Base-by-base conservation (phyloP, 441 rosid genomes). In the Monsonia emarginata region DNA sequence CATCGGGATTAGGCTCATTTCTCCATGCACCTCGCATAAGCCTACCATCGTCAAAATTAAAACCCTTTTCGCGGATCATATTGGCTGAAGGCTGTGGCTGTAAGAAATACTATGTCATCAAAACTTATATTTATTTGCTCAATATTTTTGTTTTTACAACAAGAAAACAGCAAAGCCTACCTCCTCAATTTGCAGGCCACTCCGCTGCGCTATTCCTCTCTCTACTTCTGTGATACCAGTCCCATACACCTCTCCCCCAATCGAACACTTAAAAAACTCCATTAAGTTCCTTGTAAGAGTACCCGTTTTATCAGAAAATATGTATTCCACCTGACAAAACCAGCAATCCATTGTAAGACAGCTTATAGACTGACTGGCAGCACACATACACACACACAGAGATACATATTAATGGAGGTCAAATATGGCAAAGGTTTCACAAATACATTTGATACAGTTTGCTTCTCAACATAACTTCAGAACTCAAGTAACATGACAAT, bases 231-330 rank as follows among this genome's bases (percentile, higher is more conserved):
- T 95, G 75, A 87, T 36, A 68, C 99, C 99, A 71, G 89, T 79
- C 73, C 99, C 99, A 77, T 95, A 95, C 62, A 83, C 79, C 82
- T 85, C 95, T 72, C 97, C 99, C 69, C 96, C 99, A 84, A 95
- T 90, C 18, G 99, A 90, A 74, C 99, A 91, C 82, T 95, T 95
- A 74, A 95, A 95, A 76, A 95, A 91, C 86, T 95, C 99, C 99
- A 95, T 95, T 78, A 91, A 76, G 75, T 95, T 95, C 79, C 99
- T 84, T 13, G 99, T 95, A 75, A 95, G 85, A 65, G 99, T 95
- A 80, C 98, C 99, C 26, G 99, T 95, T 85, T 91, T 95, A 81
- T 95, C 99, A 50, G 98, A 88, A 80, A 95, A 95, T 64, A 95
- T 90, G 79, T 88, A 95, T 70, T 95, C 99, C 76, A 95, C 97